phyloP scores from a whole-genome alignment of 768 basidiomycete genomes.

The Rubroboletus pulcherrimus region DNA sequence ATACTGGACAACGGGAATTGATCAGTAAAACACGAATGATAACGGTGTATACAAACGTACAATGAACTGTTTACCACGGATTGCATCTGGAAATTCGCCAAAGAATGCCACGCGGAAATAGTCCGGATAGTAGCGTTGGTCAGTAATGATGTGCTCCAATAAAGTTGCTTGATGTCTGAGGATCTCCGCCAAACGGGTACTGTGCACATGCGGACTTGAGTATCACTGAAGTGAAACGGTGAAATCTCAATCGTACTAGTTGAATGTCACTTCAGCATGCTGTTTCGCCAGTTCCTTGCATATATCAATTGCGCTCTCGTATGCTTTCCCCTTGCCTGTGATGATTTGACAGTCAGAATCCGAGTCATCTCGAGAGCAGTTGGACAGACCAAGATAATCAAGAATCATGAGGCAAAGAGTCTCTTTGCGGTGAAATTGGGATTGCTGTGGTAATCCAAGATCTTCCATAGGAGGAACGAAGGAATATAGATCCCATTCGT shows the following conservation, averaged over 20 bases:
- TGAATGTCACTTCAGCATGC: constrained; percentile 86
- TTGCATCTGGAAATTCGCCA: constrained; percentile 83
- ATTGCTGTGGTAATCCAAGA: constrained; percentile 85
- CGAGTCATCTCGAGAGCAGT: not conserved
- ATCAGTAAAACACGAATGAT: not conserved
- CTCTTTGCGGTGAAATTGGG: constrained; percentile 92
- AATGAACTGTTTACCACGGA: constrained; percentile 88
- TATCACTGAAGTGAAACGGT: not conserved
- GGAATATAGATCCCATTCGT: constrained; percentile 81
- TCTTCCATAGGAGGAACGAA: constrained; percentile 89
- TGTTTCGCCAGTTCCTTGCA: constrained; percentile 89
- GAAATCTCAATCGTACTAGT: constrained; percentile 57
- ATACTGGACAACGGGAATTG: constrained; percentile 48
- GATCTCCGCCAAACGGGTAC: constrained; percentile 80
- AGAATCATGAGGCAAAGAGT: constrained; percentile 86
- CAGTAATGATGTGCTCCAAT: constrained; percentile 78
- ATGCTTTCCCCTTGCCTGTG: constrained; percentile 93
- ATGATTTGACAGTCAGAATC: constrained; percentile 1
- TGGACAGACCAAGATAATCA: constrained; percentile 77
- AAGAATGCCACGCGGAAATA: constrained; percentile 94
- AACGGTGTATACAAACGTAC: constrained; percentile 40
- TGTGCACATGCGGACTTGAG: constrained; percentile 29
- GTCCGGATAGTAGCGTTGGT: constrained; percentile 84
- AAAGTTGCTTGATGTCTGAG: constrained; percentile 83
- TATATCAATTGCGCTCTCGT: constrained; percentile 90